Percentiles rank a stretch among this genome's conserved stretches.
Conservation (phyloP, 495 filamentous ascomycete genomes). For the Podospora pseudoanserina region DNA sequence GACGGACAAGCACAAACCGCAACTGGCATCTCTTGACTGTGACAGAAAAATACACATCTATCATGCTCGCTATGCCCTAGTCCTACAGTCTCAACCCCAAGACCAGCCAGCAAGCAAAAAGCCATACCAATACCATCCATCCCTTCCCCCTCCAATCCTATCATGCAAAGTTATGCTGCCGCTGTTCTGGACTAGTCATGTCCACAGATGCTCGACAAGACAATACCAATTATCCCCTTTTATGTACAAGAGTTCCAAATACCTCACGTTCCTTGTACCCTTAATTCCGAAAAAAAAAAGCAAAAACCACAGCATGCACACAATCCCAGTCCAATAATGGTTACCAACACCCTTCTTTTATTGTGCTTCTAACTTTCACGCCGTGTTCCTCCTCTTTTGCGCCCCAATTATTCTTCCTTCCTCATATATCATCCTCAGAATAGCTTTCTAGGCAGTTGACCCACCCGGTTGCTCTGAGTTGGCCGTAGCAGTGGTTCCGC, state of each 20-base stretch:
- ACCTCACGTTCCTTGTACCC: background rate
- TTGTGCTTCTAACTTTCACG: background rate
- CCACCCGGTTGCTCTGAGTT: background rate
- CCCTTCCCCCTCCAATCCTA: too few relatives aligned
- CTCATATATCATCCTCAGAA: background rate
- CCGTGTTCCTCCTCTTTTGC: background rate
- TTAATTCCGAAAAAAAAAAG: background rate
- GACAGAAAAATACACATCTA: background rate
- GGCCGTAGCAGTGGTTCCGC: background rate
- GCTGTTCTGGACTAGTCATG: background rate
- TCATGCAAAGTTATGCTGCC: background rate
- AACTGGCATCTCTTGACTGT: too few relatives aligned
- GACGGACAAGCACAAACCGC: too few relatives aligned
- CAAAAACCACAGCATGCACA: background rate
- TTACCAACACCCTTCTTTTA: constrained; percentile 1
- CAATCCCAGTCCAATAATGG: background rate
- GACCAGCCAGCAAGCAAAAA: background rate
- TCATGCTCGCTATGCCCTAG: background rate
- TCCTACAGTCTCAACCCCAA: background rate
- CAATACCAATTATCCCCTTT: background rate
- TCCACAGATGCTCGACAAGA: background rate
- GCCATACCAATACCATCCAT: background rate
- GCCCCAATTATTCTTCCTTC: background rate
- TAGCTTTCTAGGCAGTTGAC: background rate
- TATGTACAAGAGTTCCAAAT: background rate